A percentile compares a stretch with the other conserved stretches of the same genome.
phyloP scores from a whole-genome alignment of 192 early-diverging fungal genomes.

The Kappamyces sp. region DNA sequence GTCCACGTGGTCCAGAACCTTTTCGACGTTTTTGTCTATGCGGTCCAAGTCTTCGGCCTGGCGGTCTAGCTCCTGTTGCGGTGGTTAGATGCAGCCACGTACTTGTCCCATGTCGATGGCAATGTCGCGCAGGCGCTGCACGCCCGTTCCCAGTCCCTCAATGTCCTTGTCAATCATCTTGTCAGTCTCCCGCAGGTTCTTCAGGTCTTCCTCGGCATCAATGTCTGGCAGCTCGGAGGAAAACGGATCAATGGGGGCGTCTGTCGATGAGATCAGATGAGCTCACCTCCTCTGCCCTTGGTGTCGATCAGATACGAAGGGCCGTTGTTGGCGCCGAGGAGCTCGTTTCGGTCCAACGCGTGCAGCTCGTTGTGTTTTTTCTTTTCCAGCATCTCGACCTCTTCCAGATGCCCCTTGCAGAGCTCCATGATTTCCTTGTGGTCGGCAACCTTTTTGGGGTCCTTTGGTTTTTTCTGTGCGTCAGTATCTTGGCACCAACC shows the following conservation, averaged over 20 bases:
- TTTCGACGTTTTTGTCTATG: conserved; percentile 50
- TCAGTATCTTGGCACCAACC: conserved; percentile 29
- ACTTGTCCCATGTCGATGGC: conserved; percentile 53
- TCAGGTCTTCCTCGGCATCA: conserved; percentile 57
- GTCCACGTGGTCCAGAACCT: conserved; percentile 50
- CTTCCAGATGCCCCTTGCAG: conserved; percentile 50
- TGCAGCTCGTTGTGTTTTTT: conserved; percentile 41
- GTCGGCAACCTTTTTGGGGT: conserved; percentile 33
- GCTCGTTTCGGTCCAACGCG: conserved; percentile 33
- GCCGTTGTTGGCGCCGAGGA: conserved; percentile 43
- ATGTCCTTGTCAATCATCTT: conserved; percentile 52
- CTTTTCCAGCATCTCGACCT: conserved; percentile 56
- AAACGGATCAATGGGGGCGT: conserved; percentile 8
- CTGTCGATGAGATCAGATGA: neutral
- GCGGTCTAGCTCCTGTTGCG: conserved; percentile 45
- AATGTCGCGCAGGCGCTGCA: conserved; percentile 45
- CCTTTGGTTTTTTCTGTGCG: conserved; percentile 20
- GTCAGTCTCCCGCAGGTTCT: conserved; percentile 46
- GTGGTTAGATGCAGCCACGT: neutral
- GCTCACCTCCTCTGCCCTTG: conserved; percentile 18
- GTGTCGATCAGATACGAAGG: conserved; percentile 14
- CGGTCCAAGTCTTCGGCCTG: conserved; percentile 52
- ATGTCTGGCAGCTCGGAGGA: conserved; percentile 52
- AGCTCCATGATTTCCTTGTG: conserved; percentile 48
- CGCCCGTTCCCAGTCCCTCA: conserved; percentile 44